Conservation (phyloP, 331 rosid species). For the Pyrus hybrid region DNA sequence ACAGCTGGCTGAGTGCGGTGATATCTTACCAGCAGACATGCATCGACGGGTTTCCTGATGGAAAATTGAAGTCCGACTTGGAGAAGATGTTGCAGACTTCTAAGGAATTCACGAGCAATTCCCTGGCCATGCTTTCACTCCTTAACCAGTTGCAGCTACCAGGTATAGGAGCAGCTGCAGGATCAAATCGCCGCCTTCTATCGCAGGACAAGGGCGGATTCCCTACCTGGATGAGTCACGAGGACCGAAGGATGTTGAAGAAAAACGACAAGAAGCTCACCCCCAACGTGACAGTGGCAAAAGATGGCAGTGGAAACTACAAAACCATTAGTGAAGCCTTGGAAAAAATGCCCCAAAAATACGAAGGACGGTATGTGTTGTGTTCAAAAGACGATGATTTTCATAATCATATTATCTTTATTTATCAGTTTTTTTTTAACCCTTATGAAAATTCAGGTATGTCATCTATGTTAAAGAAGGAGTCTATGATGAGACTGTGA, state of each 20-base stretch:
- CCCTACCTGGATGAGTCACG: slow-evolving; percentile 50
- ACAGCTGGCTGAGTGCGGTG: slow-evolving; percentile 84
- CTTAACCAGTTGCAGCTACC: slow-evolving; percentile 22
- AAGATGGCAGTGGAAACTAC: slow-evolving; percentile 68
- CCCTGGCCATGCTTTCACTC: slow-evolving; percentile 52
- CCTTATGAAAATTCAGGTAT: slow-evolving; percentile 41
- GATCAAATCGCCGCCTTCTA: slow-evolving; percentile 27
- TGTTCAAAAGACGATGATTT: neutral
- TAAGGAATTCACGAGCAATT: slow-evolving; percentile 61
- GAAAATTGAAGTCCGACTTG: slow-evolving; percentile 38
- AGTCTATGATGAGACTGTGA: slow-evolving; percentile 56
- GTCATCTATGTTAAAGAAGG: slow-evolving; percentile 73
- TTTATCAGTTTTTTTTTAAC: neutral
- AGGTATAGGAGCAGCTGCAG: neutral
- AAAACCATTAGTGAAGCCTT: slow-evolving; percentile 61
- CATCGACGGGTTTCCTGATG: slow-evolving; percentile 67
- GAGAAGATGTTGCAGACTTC: slow-evolving; percentile 19
- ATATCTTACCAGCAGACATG: slow-evolving; percentile 69
- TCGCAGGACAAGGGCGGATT: slow-evolving; percentile 25
- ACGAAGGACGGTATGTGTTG: slow-evolving; percentile 48
- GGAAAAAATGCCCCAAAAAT: slow-evolving; percentile 41
- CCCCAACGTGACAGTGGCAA: slow-evolving; percentile 70
- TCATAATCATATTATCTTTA: neutral
- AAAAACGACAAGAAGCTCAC: slow-evolving; percentile 36
- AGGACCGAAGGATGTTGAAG: slow-evolving; percentile 59